Percentiles rank a stretch among this genome's conserved stretches.
Conservation (phyloP, 2,329 filamentous ascomycete species). For the Paracamarosporium sp. region DNA sequence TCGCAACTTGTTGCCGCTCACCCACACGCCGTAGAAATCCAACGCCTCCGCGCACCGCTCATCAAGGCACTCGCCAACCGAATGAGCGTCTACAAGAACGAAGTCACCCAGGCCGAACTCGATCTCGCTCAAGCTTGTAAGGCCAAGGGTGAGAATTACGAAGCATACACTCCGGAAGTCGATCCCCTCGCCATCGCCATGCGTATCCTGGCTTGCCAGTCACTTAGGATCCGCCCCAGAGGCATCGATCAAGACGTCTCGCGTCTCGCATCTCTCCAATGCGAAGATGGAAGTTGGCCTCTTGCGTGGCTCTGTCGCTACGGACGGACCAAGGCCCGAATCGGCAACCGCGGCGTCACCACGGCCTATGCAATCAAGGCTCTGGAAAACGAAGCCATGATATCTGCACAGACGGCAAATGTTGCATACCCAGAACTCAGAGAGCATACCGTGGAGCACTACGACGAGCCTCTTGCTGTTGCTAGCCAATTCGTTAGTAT, state of each 20-base stretch:
- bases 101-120: neutral
- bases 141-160: neutral
- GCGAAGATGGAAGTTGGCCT: constrained; percentile 45
- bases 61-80: constrained; percentile 28
- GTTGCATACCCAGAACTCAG: neutral
- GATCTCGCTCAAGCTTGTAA: neutral
- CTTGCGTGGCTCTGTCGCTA: constrained; percentile 30
- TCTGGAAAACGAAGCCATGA: constrained; percentile 8
- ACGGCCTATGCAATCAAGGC: constrained; percentile 33
- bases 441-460: neutral
- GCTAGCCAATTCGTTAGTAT: too few relatives aligned
- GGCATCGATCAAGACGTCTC: constrained; percentile 9
- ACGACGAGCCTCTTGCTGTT: neutral
- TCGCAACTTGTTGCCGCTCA: constrained; percentile 27
- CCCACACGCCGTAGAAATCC: constrained; percentile 22
- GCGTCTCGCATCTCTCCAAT: constrained; percentile 34
- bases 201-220: constrained; percentile 36
- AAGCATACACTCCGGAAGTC: neutral
- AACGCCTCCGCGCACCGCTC: constrained; percentile 26
- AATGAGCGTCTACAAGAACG: constrained; percentile 22
- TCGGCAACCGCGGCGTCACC: constrained; percentile 27
- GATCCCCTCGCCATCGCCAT: constrained; percentile 35
- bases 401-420: neutral
- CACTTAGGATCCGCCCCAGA: constrained; percentile 24
- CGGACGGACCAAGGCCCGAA: constrained; percentile 17